Conservation (phyloP, 768 basidiomycete species). For the Pleurotus giganteus region DNA sequence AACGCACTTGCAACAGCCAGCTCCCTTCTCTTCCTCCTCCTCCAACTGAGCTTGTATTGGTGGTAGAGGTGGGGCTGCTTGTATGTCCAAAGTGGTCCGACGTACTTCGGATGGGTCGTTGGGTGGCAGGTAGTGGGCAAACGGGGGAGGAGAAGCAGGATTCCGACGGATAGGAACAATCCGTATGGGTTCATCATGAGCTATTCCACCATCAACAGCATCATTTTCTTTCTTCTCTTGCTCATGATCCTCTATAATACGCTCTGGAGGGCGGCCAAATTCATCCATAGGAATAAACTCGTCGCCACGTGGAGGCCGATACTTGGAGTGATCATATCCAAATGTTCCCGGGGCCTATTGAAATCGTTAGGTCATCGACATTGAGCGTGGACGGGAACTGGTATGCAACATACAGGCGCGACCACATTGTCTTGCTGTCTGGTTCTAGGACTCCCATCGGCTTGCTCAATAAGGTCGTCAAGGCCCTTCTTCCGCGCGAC, state of each 20-base stretch:
- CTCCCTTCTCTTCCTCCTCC: constrained; percentile 47
- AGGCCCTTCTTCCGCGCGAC: constrained; percentile 83
- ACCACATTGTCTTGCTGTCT: constrained; percentile 38
- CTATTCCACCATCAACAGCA: constrained; percentile 16
- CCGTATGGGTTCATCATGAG: constrained; percentile 21
- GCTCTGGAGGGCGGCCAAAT: constrained; percentile 47
- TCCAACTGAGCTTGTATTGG: constrained; percentile 28
- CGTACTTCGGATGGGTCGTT: constrained; percentile 16
- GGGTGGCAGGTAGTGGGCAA: constrained; percentile 54
- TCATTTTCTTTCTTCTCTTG: constrained; percentile 20
- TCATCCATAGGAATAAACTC: constrained; percentile 63
- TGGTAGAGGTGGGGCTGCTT: constrained; percentile 25
- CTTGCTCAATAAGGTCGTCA: constrained; percentile 65
- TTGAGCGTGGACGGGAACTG: background rate
- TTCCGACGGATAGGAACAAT: constrained; percentile 29
- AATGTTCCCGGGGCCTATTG: constrained; percentile 79
- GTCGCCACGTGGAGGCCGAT: constrained; percentile 45
- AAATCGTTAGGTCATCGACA: constrained; percentile 9
- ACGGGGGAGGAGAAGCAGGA: constrained; percentile 58
- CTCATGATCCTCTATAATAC: constrained; percentile 17
- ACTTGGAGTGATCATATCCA: constrained; percentile 73
- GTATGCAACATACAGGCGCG: constrained; percentile 53
- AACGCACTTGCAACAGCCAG: constrained; percentile 79
- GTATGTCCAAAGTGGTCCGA: background rate
- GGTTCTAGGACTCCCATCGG: constrained; percentile 64